These are phyloP conservation scores for Diaporthe aspalathi DNA, from an alignment of 2,329 filamentous ascomycete species.

Conservation along the genomic window DNA sequence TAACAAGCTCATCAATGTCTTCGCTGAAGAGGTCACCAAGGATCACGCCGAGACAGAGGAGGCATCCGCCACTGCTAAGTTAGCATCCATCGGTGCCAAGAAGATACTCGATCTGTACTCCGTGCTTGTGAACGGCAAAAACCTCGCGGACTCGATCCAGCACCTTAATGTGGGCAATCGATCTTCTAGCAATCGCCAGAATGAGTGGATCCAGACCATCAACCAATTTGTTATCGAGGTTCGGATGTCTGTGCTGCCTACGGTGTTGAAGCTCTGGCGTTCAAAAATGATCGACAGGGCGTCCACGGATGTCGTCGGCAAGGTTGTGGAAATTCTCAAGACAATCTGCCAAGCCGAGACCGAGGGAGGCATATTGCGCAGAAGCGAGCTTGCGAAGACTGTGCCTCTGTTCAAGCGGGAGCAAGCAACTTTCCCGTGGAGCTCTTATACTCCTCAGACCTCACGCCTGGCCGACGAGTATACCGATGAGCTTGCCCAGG, in stretches of 20 bases:
- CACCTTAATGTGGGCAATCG: constrained; percentile 57
- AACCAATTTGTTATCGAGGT: constrained; percentile 89
- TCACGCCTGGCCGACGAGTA: constrained; percentile 54
- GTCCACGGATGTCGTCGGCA: constrained; percentile 79
- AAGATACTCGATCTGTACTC: constrained; percentile 87
- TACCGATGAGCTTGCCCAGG: constrained; percentile 73
- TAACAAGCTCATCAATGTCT: constrained; percentile 77
- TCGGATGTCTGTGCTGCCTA: constrained; percentile 81
- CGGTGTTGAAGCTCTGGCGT: constrained; percentile 84
- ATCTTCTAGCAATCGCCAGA: constrained; percentile 54
- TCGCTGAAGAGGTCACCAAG: constrained; percentile 67
- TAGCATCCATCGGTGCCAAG: constrained; percentile 73
- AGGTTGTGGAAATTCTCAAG: constrained; percentile 85
- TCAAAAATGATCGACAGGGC: constrained; percentile 86
- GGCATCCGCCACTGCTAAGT: constrained; percentile 55
- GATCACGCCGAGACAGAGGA: constrained; percentile 56
- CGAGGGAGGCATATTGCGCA: constrained; percentile 74
- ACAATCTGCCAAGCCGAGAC: constrained; percentile 81
- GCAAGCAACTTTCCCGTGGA: constrained; percentile 61
- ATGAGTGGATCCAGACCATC: constrained; percentile 57
- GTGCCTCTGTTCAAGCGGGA: constrained; percentile 57
- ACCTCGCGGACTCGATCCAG: constrained; percentile 80
- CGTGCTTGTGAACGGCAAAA: constrained; percentile 80
- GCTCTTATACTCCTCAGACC: constrained; percentile 48
- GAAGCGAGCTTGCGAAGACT: constrained; percentile 61